Percentiles rank a stretch among this genome's conserved stretches.
Conservation (phyloP, 768 basidiomycete genomes). For the Russula sp. region DNA sequence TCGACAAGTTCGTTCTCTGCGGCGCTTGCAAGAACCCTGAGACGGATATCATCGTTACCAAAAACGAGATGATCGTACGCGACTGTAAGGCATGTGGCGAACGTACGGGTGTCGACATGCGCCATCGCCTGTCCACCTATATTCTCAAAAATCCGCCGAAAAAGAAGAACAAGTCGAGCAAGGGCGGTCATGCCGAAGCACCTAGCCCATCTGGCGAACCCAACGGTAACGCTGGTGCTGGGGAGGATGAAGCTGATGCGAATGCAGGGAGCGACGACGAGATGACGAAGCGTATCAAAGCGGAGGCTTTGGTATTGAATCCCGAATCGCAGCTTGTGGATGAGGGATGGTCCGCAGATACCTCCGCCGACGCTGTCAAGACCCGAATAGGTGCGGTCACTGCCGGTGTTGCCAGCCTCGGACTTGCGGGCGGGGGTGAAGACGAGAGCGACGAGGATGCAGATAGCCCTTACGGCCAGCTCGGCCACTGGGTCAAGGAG, state of each 20-base stretch:
- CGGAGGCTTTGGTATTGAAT: conserved; percentile 77
- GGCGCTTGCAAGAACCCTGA: conserved; percentile 98
- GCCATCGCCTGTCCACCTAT: conserved; percentile 94
- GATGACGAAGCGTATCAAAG: conserved; percentile 86
- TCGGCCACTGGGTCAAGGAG: conserved; percentile 85
- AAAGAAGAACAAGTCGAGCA: conserved; percentile 69
- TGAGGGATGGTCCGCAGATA: conserved; percentile 92
- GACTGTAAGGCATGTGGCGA: conserved; percentile 99
- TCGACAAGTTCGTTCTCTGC: conserved; percentile 98
- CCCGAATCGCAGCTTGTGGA: conserved; percentile 55
- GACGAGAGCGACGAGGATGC: conserved; percentile 86
- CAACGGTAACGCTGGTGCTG: conserved; percentile 41
- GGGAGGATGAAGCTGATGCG: conserved; percentile 44
- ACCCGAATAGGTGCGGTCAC: conserved; percentile 75
- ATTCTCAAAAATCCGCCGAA: conserved; percentile 97
- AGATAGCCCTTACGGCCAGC: conserved; percentile 80
- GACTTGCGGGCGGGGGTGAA: conserved; percentile 60
- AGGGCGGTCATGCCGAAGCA: conserved; percentile 52
- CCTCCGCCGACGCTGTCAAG: conserved; percentile 83
- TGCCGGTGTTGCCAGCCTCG: conserved; percentile 50
- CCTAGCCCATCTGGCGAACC: conserved; percentile 42
- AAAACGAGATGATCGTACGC: conserved; percentile 83
- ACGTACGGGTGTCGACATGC: conserved; percentile 89
- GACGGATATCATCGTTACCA: conserved; percentile 91
- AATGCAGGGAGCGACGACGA: conserved; percentile 73